phyloP scores from a whole-genome alignment of 2,329 filamentous ascomycete genomes.

The Pseudogymnoascus destructans region DNA sequence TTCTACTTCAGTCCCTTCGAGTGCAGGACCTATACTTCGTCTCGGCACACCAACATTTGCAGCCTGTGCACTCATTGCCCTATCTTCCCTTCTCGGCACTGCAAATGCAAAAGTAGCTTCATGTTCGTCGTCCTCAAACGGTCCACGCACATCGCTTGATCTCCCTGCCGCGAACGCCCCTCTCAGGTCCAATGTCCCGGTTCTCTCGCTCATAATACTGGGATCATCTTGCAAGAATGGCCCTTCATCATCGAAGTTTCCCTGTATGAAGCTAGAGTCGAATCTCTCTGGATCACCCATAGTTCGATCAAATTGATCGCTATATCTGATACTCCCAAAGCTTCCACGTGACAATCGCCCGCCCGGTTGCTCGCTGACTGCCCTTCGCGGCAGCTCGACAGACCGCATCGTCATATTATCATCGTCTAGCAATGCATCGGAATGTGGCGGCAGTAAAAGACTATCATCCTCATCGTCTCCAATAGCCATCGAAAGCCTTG shows the following conservation, averaged over 20 bases:
- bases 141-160: conserved; percentile 21
- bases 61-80: background rate
- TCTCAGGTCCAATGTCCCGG: conserved; percentile 15
- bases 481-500: conserved; percentile 42
- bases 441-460: conserved; percentile 39
- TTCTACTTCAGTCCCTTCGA: conserved; percentile 12
- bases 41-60: background rate
- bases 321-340: conserved; percentile 40
- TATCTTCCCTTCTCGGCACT: conserved; percentile 21
- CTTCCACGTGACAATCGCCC: conserved; percentile 34
- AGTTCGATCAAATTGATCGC: conserved; percentile 35
- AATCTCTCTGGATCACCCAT: conserved; percentile 19
- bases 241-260: conserved; percentile 18
- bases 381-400: conserved; percentile 45
- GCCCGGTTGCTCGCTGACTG: conserved; percentile 33
- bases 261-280: conserved; percentile 22
- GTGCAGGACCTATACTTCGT: background rate
- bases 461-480: conserved; percentile 31
- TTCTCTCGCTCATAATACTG: conserved; percentile 6
- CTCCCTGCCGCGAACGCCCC: conserved; percentile 17
- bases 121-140: conserved; percentile 23
- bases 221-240: background rate
- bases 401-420: conserved; percentile 46
- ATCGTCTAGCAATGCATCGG: conserved; percentile 41
- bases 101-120: conserved; percentile 25